Evolutionary conservation across 495 filamentous ascomycete genomes (phyloP).

Genomic region (Xylaria intraflava): DNA sequence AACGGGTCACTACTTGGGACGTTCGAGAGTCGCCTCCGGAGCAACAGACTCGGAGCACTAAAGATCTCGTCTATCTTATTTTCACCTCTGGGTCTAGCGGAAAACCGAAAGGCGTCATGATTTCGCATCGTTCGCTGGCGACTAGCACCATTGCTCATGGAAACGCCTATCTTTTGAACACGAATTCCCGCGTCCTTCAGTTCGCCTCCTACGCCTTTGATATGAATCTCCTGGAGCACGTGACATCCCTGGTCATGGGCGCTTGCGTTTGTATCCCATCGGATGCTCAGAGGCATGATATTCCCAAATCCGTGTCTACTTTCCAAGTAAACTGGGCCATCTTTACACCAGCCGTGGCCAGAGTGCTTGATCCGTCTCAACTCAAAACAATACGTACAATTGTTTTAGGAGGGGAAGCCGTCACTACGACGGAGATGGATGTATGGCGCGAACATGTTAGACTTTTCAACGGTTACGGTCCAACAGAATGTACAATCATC

Average conservation of each 20-base stretch:
- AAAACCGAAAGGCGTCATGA: slow-evolving; percentile 33
- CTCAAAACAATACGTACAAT: neutral
- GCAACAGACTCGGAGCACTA: neutral
- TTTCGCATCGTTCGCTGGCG: slow-evolving; percentile 41
- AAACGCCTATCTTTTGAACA: slow-evolving; percentile 27
- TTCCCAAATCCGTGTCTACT: neutral
- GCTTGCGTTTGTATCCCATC: slow-evolving; percentile 22
- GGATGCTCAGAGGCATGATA: neutral
- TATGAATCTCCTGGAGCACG: slow-evolving; percentile 44
- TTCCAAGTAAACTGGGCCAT: slow-evolving; percentile 1
- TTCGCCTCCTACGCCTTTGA: slow-evolving; percentile 55
- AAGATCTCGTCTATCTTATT: slow-evolving; percentile 42
- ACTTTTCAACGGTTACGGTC: neutral
- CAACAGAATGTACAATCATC: slow-evolving; percentile 1
- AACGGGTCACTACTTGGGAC: neutral
- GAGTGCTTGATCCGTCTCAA: neutral
- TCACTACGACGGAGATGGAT: neutral
- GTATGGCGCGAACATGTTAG: neutral
- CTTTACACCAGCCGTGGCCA: slow-evolving; percentile 1
- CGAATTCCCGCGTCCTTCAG: slow-evolving; percentile 40
- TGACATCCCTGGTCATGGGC: slow-evolving; percentile 42
- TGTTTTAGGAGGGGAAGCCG: slow-evolving; percentile 1
- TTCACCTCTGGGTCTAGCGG: slow-evolving; percentile 14
- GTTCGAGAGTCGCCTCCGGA: neutral
- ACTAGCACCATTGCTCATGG: slow-evolving; percentile 26